Conservation (phyloP, 1,284 basidiomycete genomes). For the Naganishia sp. region DNA sequence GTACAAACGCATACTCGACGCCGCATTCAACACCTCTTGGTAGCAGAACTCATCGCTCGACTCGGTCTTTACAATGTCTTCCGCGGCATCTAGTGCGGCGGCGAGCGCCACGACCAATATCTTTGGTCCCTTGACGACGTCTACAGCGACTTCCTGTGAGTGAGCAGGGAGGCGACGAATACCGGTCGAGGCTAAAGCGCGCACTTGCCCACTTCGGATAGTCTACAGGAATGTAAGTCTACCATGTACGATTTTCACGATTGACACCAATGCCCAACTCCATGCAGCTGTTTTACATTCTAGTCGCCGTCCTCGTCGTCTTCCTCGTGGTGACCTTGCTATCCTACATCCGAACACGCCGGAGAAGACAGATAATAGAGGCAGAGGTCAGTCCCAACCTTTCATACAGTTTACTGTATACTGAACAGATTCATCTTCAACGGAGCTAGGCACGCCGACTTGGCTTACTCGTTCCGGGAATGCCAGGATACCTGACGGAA, state of each 20-base stretch:
- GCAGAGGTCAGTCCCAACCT: slow-evolving; percentile 4
- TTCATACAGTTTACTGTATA: neutral
- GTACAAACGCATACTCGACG: too few relatives aligned
- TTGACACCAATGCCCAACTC: neutral
- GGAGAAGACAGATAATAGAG: slow-evolving; percentile 24
- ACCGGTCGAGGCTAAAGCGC: neutral
- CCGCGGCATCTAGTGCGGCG: too few relatives aligned
- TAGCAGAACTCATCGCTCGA: accelerated
- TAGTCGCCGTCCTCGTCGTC: slow-evolving; percentile 17
- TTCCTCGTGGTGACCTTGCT: slow-evolving; percentile 16
- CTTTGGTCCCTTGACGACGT: neutral
- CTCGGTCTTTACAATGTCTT: too few relatives aligned
- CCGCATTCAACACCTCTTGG: too few relatives aligned
- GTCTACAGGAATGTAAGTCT: slow-evolving; percentile 23
- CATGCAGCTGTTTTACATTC: slow-evolving; percentile 18
- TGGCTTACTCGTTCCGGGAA: slow-evolving; percentile 14
- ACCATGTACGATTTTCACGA: neutral
- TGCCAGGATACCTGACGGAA: slow-evolving; percentile 20
- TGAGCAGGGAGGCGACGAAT: neutral
- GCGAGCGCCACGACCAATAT: neutral
- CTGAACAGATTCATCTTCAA: neutral
- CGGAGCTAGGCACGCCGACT: slow-evolving; percentile 3
- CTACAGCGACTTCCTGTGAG: slow-evolving; percentile 17
- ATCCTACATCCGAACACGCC: slow-evolving; percentile 17
- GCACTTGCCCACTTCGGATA: neutral